phyloP scores from a whole-genome alignment of 2,329 filamentous ascomycete species.

The Corinectria fuckeliana region DNA sequence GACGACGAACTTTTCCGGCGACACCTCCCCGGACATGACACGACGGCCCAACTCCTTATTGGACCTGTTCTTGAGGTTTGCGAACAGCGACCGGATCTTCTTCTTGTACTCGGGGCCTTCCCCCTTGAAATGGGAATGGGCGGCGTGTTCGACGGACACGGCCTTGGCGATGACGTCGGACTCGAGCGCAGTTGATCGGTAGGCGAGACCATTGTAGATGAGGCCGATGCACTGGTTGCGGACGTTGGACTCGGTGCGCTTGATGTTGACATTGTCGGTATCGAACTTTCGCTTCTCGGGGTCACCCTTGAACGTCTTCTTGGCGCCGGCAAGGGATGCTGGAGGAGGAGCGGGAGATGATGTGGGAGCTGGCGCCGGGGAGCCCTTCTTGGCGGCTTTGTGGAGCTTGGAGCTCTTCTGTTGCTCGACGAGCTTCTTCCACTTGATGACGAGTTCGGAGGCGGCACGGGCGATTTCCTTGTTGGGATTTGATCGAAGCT shows the following conservation, averaged over 20 bases:
- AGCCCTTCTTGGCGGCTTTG: constrained; percentile 48
- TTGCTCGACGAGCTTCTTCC: constrained; percentile 79
- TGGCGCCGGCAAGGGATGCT: constrained; percentile 46
- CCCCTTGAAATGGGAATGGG: constrained; percentile 72
- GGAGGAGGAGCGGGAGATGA: constrained; percentile 62
- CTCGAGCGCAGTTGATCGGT: constrained; percentile 72
- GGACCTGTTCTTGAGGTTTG: constrained; percentile 92
- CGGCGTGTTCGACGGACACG: constrained; percentile 83
- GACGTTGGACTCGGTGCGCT: constrained; percentile 73
- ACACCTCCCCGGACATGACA: constrained; percentile 77
- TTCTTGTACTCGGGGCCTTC: constrained; percentile 79
- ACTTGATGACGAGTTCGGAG: constrained; percentile 83
- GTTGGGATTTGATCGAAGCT: constrained; percentile 76
- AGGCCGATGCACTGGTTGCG: constrained; percentile 89
- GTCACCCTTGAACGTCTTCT: constrained; percentile 64
- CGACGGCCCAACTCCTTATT: constrained; percentile 79
- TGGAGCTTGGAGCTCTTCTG: constrained; percentile 60
- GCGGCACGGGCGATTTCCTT: constrained; percentile 82
- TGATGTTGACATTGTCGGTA: constrained; percentile 79
- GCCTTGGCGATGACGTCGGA: constrained; percentile 75
- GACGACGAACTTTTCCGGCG: constrained; percentile 75
- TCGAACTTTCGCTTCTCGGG: constrained; percentile 83
- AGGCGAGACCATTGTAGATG: constrained; percentile 88
- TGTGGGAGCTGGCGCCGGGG: constrained; percentile 54
- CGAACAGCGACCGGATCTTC: constrained; percentile 91